Conservation (phyloP, 257 asterid species). For the Ilex aquifolium region DNA sequence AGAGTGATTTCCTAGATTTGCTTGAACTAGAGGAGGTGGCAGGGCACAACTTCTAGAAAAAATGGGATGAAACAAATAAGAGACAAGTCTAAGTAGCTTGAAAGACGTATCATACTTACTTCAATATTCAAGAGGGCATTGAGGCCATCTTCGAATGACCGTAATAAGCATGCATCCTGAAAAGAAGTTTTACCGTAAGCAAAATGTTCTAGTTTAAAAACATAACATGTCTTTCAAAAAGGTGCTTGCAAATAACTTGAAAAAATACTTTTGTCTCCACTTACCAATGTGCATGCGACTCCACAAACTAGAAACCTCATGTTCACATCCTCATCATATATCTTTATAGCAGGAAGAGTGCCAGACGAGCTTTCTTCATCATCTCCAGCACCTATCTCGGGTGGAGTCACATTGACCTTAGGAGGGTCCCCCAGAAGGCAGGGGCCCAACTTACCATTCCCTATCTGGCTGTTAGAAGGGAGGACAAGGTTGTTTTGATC, state of each 20-base stretch:
- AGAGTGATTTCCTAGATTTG: background rate
- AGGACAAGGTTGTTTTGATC: constrained; percentile 39
- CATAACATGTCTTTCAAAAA: background rate
- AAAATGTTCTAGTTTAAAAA: background rate
- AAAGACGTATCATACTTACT: constrained; percentile 42
- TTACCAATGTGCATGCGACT: constrained; percentile 63
- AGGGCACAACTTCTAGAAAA: background rate
- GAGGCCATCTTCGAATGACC: constrained; percentile 79
- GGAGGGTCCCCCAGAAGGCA: constrained; percentile 83
- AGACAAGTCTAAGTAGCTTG: background rate
- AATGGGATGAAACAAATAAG: background rate
- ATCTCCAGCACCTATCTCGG: constrained; percentile 59
- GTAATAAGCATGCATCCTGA: constrained; percentile 66
- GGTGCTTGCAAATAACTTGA: background rate
- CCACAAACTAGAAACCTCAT: constrained; percentile 90
- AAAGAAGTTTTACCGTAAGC: constrained; percentile 8
- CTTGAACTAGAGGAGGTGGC: background rate
- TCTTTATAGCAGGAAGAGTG: constrained; percentile 74
- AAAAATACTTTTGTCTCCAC: constrained; percentile 8
- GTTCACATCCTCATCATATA: constrained; percentile 79
- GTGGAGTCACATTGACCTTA: constrained; percentile 45
- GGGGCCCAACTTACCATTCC: constrained; percentile 49
- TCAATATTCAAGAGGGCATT: constrained; percentile 81
- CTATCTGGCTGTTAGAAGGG: constrained; percentile 33
- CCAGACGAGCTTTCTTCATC: constrained; percentile 82